A percentile compares a stretch with the other conserved stretches of the same genome.
Evolutionary conservation across 2,329 filamentous ascomycete genomes (phyloP).

Genomic region (Magnaporthiopsis incrustans): DNA sequence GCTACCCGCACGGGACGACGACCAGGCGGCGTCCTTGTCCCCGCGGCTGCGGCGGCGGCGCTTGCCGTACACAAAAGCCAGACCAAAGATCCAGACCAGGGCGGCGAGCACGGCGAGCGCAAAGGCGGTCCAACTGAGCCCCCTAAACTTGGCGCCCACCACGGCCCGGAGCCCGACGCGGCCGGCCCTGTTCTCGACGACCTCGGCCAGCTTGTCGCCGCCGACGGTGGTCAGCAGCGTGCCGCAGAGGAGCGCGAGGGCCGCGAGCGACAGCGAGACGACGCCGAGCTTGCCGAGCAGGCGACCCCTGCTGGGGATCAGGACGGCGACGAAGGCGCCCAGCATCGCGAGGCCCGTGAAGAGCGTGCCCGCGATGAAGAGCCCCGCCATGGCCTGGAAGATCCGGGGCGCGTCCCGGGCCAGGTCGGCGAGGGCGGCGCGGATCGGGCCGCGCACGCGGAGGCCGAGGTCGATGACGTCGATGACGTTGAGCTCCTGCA

Average conservation of each 20-base stretch:
- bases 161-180: conserved; percentile 36
- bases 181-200: conserved; percentile 22
- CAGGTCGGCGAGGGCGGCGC: conserved; percentile 34
- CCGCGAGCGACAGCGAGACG: conserved; percentile 12
- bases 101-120: conserved; percentile 32
- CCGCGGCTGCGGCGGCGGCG: conserved; percentile 6
- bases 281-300: conserved; percentile 25
- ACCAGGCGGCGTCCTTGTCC: too few species aligned
- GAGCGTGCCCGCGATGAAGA: conserved; percentile 37
- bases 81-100: conserved; percentile 32
- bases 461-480: conserved; percentile 36
- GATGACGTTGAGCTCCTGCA: conserved; percentile 32
- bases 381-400: conserved; percentile 38
- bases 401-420: conserved; percentile 40
- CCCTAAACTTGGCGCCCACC: conserved; percentile 35
- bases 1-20: too few species aligned
- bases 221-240: conserved; percentile 11
- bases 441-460: conserved; percentile 37
- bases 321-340: conserved; percentile 25
- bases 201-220: conserved; percentile 10
- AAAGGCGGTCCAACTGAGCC: conserved; percentile 38
- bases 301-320: conserved; percentile 8
- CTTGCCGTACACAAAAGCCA: conserved; percentile 22
- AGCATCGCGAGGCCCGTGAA: conserved; percentile 37
- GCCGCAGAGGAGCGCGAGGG: neutral